Conservation (phyloP, 2,329 filamentous ascomycete species). For the Massarina eburnea region DNA sequence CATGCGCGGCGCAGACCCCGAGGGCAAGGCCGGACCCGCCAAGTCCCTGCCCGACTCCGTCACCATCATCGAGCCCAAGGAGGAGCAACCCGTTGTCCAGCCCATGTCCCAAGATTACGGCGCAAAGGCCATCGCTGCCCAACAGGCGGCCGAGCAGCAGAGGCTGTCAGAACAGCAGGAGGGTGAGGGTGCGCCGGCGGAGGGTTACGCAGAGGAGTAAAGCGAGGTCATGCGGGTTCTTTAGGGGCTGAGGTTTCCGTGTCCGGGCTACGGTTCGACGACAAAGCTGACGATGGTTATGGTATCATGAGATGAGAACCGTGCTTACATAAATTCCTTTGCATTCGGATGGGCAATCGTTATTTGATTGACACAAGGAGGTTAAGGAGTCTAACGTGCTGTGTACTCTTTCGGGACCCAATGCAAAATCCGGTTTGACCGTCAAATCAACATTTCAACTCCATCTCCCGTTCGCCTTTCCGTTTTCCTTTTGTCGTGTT, state of each 20-base stretch:
- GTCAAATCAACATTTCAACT: slow-evolving; percentile 1
- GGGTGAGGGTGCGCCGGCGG: slow-evolving; percentile 46
- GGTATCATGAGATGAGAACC: slow-evolving; percentile 14
- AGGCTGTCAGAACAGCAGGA: slow-evolving; percentile 61
- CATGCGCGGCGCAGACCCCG: slow-evolving; percentile 99
- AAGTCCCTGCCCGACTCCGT: slow-evolving; percentile 98
- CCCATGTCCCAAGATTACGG: slow-evolving; percentile 98
- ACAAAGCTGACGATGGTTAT: slow-evolving; percentile 7
- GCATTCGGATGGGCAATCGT: slow-evolving; percentile 23
- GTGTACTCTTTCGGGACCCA: slow-evolving; percentile 13
- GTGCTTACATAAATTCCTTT: slow-evolving; percentile 20
- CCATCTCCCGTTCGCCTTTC: not conserved
- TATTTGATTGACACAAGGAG: slow-evolving; percentile 13
- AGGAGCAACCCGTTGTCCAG: slow-evolving; percentile 93
- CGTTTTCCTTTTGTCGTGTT: not conserved
- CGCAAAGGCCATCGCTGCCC: slow-evolving; percentile 76
- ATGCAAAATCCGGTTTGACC: slow-evolving; percentile 10
- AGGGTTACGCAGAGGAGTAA: slow-evolving; percentile 39
- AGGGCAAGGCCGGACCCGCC: slow-evolving; percentile 97
- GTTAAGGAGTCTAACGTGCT: slow-evolving; percentile 15
- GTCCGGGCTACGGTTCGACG: not conserved
- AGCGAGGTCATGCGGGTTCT: slow-evolving; percentile 1
- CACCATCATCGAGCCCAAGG: slow-evolving; percentile 99
- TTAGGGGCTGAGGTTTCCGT: not conserved
- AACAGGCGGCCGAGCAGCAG: slow-evolving; percentile 66